phyloP scores from a whole-genome alignment of 2,329 filamentous ascomycete species.

The Fusarium vanettenii region DNA sequence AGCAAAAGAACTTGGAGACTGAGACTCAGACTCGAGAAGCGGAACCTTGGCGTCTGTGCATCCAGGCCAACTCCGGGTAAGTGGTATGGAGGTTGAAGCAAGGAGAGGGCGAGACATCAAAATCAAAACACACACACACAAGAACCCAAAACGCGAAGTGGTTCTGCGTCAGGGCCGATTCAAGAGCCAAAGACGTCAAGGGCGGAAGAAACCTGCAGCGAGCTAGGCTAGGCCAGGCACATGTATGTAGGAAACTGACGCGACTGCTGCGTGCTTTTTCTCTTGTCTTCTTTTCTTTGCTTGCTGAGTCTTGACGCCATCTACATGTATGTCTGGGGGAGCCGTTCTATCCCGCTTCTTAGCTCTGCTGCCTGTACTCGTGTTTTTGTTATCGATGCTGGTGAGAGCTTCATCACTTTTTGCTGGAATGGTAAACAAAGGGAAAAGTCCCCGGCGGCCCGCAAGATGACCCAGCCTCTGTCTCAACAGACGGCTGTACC shows the following conservation, averaged over 20 bases:
- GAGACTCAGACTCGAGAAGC: background rate
- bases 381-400: background rate
- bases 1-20: constrained; percentile 28
- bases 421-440: constrained; percentile 38
- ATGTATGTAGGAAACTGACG: constrained; percentile 27
- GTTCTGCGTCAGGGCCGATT: constrained; percentile 18
- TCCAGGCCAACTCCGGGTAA: constrained; percentile 38
- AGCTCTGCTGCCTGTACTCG: background rate
- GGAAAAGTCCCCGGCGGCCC: constrained; percentile 9
- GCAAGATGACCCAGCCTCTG: constrained; percentile 23
- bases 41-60: constrained; percentile 30
- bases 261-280: constrained; percentile 3
- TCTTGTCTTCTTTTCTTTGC: background rate
- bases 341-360: background rate
- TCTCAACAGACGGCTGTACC: constrained; percentile 29
- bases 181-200: constrained; percentile 28
- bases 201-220: constrained; percentile 40
- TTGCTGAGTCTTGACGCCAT: constrained; percentile 19
- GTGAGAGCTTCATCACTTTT: background rate
- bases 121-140: constrained; percentile 27
- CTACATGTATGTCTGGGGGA: constrained; percentile 17
- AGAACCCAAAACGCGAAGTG: constrained; percentile 11
- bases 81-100: constrained; percentile 40
- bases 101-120: constrained; percentile 42
- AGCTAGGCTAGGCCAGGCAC: constrained; percentile 6